Evolutionary conservation across 495 filamentous ascomycete species (phyloP), one percentile per base, ranked within the genome.

Genomic region (Penicillium riverlandense): DNA sequence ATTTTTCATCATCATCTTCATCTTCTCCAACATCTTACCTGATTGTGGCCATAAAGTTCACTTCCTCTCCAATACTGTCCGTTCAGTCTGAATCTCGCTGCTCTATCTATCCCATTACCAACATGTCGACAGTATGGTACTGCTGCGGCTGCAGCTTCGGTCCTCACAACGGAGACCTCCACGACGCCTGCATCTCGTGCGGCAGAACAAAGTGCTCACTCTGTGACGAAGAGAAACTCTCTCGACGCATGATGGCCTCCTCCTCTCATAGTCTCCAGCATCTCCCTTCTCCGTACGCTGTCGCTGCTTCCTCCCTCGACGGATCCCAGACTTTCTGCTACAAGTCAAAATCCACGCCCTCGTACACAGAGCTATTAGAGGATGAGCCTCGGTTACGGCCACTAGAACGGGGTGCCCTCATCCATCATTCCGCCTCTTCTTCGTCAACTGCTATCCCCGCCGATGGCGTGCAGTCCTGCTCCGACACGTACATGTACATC

Each of bases 101-200:
- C 22, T 6, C 2, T 29, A 49, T 33, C 35, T 16, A 49, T 8
- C 7, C 16, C 16, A 37, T n/a, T 8, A 34, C 29, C 11, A 51
- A 11, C 4, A 63, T 63, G 60, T 11, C 49, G n/a, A 40, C 37
- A 7, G 15, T 63, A 8, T 67, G 63, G 63, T 67, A 57, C 44
- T 67, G 63, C 50, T 67, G 61, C 27, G 29, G 37, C 1, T 67
- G 63, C 55, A 40, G 45, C 34, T 61, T 57, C 37, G 63, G 63
- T 28, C 63, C 63, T 47, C 49, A 53, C 47, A 52, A 63, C 44
- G 12, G 33, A 0, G 43, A 27, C n/a, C 50, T 63, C 41, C 47
- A 65, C 54, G 37, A 40, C 11, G 10, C 47, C 33, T 67, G 63
- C 47, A 57, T 61, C 34, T 45, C 45, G 38, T 67, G 63, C 29